Evolutionary conservation across 2,329 filamentous ascomycete species (phyloP).

Genomic region (Fusarium succisae): DNA sequence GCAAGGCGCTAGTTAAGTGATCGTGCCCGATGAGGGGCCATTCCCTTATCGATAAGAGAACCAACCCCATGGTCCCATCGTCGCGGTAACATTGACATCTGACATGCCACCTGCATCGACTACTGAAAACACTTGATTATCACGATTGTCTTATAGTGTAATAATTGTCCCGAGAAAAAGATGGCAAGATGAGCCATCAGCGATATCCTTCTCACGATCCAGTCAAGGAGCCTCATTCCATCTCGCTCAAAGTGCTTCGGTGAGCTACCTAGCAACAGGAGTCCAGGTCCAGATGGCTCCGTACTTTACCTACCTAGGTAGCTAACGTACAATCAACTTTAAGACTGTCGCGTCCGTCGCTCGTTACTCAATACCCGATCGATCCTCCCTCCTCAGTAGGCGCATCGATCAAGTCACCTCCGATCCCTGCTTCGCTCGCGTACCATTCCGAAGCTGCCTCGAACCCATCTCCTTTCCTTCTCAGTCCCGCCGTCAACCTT

Average conservation of each 20-base stretch:
- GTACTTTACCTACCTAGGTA: background rate
- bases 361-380: slow-evolving; percentile 76
- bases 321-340: slow-evolving; percentile 11
- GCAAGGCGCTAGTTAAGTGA: background rate
- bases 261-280: slow-evolving; percentile 53
- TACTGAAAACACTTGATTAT: background rate
- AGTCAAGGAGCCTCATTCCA: slow-evolving; percentile 78
- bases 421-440: slow-evolving; percentile 74
- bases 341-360: slow-evolving; percentile 83
- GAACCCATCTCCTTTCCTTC: slow-evolving; percentile 65
- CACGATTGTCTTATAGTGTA: background rate
- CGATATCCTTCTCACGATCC: slow-evolving; percentile 65
- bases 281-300: background rate
- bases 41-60: slow-evolving; percentile 32
- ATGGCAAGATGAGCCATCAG: slow-evolving; percentile 64
- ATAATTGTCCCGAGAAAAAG: background rate
- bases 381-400: slow-evolving; percentile 55
- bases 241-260: slow-evolving; percentile 81
- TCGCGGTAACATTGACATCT: background rate
- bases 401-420: slow-evolving; percentile 52
- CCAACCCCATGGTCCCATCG: background rate
- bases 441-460: slow-evolving; percentile 62
- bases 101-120: background rate
- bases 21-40: background rate
- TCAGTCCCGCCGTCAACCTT: slow-evolving; percentile 77